These are phyloP conservation scores for Dovyalis caffra DNA, from an alignment of 345 rosid species.

Conservation along the genomic window DNA sequence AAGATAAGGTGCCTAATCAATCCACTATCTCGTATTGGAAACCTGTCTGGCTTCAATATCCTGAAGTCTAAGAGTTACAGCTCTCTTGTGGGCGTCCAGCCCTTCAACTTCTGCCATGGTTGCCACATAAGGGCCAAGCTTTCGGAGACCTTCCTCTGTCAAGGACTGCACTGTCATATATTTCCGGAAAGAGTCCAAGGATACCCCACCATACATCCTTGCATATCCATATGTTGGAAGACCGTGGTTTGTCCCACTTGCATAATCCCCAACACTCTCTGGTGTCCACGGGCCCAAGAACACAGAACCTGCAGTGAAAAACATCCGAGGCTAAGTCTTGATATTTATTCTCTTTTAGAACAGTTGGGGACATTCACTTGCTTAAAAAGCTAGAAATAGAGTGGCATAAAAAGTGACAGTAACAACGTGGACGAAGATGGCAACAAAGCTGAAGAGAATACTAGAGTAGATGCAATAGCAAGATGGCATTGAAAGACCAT, in stretches of 20 bases:
- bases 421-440: not conserved
- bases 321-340: not conserved
- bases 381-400: not conserved
- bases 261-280: constrained; percentile 95
- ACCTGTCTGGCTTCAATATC: constrained; percentile 69
- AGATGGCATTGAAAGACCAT: not conserved
- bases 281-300: constrained; percentile 94
- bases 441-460: not conserved
- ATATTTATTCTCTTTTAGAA: not conserved
- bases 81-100: constrained; percentile 87
- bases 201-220: constrained; percentile 87
- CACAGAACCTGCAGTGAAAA: constrained; percentile 57
- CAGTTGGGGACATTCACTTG: not conserved
- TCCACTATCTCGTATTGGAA: constrained; percentile 24
- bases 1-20: not conserved
- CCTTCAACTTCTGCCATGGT: constrained; percentile 92
- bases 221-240: constrained; percentile 93
- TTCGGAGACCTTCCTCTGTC: constrained; percentile 81
- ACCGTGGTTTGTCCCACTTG: constrained; percentile 89
- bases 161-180: constrained; percentile 82
- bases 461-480: too few species aligned
- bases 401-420: not conserved
- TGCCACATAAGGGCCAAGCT: constrained; percentile 77
- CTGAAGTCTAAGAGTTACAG: constrained; percentile 75
- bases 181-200: constrained; percentile 83